Conservation (phyloP, 208 protist species). For the Strigomonas galati region DNA sequence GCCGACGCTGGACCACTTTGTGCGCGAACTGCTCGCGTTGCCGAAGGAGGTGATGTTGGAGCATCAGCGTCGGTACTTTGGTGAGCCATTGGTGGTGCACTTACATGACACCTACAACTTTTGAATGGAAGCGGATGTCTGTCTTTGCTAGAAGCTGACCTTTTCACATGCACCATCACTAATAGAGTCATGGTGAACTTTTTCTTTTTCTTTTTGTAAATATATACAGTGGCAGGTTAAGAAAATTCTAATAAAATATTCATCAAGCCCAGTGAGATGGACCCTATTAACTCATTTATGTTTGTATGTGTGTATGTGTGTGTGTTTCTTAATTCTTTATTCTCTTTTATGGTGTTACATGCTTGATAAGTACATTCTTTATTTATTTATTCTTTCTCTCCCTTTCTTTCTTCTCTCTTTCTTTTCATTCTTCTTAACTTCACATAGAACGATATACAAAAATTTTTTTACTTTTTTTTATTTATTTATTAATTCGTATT, state of each 20-base stretch:
- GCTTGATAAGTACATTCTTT: neutral
- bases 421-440: constrained; percentile 2
- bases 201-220: constrained; percentile 1
- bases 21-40: constrained; percentile 78
- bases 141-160: too few relatives aligned
- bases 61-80: constrained; percentile 60
- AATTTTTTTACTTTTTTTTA: neutral
- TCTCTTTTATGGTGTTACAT: constrained; percentile 5
- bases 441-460: neutral
- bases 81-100: constrained; percentile 76
- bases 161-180: neutral
- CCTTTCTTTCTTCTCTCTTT: constrained; percentile 9
- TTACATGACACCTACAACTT: constrained; percentile 68
- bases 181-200: neutral
- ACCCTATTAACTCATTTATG: too few relatives aligned
- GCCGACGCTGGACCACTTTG: constrained; percentile 86
- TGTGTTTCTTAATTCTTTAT: neutral
- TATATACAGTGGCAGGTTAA: neutral
- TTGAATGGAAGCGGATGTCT: too few relatives aligned
- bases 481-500: constrained; percentile 13
- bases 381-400: constrained; percentile 13
- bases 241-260: neutral
- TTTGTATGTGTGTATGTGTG: too few relatives aligned
- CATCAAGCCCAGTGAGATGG: too few relatives aligned
- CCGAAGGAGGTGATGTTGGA: constrained; percentile 61